Evolutionary conservation across 2,329 filamentous ascomycete species (phyloP).

Genomic region (Fusarium bactridioides): DNA sequence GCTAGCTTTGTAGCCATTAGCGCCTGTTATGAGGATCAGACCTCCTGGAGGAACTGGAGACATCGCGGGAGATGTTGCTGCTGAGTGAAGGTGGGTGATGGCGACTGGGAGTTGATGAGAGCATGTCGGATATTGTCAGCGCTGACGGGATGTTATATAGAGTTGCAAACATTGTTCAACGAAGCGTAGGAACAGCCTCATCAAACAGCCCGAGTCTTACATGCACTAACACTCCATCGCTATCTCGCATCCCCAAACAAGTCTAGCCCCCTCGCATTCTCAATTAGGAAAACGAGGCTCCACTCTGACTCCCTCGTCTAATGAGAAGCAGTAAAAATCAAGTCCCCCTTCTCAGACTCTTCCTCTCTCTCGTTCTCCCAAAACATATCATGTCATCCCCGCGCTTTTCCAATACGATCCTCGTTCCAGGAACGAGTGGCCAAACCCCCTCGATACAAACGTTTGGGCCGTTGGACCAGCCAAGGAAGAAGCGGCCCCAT

Average conservation of each 20-base stretch:
- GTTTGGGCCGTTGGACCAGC: neutral
- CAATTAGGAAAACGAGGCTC: neutral
- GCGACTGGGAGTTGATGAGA: too few species aligned
- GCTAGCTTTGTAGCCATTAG: neutral
- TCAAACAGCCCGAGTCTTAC: neutral
- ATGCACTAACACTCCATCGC: neutral
- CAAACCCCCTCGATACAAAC: rapidly evolving
- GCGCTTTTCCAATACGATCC: neutral
- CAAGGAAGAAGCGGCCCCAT: neutral
- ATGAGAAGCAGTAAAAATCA: neutral
- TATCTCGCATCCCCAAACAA: neutral
- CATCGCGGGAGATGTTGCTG: neutral
- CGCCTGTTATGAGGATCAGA: neutral
- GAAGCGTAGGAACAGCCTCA: neutral
- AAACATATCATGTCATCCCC: neutral
- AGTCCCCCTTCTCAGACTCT: neutral
- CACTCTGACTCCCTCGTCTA: neutral
- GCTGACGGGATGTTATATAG: neutral
- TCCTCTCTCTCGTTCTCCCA: neutral
- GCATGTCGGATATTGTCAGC: too few species aligned
- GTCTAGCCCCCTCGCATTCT: neutral
- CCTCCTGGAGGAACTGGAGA: rapidly evolving
- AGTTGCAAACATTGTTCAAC: neutral
- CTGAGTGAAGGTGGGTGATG: neutral
- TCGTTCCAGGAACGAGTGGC: neutral